phyloP scores from a whole-genome alignment of 2,329 filamentous ascomycete species.

The Phaeosphaeriaceae sp. region DNA sequence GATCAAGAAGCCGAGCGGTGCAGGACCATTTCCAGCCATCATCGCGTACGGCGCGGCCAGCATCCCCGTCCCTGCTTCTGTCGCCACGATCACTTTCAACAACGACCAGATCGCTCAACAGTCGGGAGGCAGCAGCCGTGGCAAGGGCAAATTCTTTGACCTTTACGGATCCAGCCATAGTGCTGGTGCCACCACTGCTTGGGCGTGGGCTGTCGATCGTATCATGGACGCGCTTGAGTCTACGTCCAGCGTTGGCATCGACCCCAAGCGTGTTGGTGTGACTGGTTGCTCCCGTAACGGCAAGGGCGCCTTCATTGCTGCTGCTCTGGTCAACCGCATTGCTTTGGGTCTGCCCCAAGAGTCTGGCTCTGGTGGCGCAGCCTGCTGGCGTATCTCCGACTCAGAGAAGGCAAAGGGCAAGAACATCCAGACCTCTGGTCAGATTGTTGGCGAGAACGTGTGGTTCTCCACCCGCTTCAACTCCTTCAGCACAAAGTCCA shows the following conservation, averaged over 20 bases:
- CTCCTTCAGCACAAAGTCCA: constrained; percentile 57
- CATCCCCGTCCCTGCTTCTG: constrained; percentile 62
- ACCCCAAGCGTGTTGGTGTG: constrained; percentile 56
- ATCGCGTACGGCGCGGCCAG: constrained; percentile 64
- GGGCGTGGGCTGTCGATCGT: constrained; percentile 70
- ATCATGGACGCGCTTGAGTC: constrained; percentile 67
- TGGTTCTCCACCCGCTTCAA: constrained; percentile 69
- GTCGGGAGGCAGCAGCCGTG: constrained; percentile 54
- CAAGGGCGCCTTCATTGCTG: constrained; percentile 69
- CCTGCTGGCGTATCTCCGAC: constrained; percentile 64
- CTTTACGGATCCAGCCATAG: constrained; percentile 64
- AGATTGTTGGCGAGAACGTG: constrained; percentile 69
- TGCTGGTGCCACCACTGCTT: constrained; percentile 67
- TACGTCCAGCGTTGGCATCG: constrained; percentile 56
- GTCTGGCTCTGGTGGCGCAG: constrained; percentile 67
- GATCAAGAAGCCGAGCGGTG: constrained; percentile 51
- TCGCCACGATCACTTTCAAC: constrained; percentile 67
- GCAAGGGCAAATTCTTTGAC: constrained; percentile 66
- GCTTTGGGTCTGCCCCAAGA: constrained; percentile 70
- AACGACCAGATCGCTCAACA: constrained; percentile 67
- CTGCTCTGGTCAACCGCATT: constrained; percentile 66
- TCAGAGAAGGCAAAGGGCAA: constrained; percentile 59
- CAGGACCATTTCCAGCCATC: constrained; percentile 63
- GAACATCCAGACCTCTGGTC: constrained; percentile 67
- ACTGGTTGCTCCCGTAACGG: constrained; percentile 72